Percentiles rank a stretch among this genome's conserved stretches.
Conservation (phyloP, 148 eudicot species). For the Cornus suecica region DNA sequence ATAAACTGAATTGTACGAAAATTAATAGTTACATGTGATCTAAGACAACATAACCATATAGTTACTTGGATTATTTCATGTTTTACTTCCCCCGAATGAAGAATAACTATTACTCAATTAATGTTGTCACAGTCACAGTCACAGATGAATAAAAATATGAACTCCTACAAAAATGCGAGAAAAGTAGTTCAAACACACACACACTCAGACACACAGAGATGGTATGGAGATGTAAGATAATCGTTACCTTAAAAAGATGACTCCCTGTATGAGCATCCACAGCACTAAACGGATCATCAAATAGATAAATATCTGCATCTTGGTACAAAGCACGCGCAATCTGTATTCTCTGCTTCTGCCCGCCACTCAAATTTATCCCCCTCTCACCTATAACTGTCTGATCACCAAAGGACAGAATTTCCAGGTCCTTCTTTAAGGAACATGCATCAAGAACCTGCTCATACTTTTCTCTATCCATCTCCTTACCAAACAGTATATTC, state of each 20-base stretch:
- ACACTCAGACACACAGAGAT: neutral
- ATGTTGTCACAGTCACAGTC: no score
- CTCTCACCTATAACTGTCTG: conserved; percentile 57
- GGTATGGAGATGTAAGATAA: neutral
- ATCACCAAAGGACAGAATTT: conserved; percentile 49
- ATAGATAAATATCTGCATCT: conserved; percentile 52
- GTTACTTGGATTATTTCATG: no score
- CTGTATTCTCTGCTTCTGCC: conserved; percentile 66
- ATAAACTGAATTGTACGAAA: neutral
- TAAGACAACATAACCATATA: no score
- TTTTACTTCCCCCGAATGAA: no score
- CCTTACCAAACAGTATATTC: conserved; percentile 45
- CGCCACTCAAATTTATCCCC: conserved; percentile 71
- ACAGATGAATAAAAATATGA: no score
- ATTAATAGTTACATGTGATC: neutral
- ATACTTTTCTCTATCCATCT: conserved; percentile 42
- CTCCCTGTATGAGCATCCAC: conserved; percentile 70
- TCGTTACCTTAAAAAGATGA: conserved; percentile 57
- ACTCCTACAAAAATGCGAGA: no score
- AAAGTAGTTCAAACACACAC: neutral
- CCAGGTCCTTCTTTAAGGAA: conserved; percentile 51
- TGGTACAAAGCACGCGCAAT: conserved; percentile 57
- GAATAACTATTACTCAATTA: no score
- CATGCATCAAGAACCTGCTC: conserved; percentile 55
- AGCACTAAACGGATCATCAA: conserved; percentile 71